phyloP scores from a whole-genome alignment of 2,329 filamentous ascomycete species.

The Emericellopsis atlantica region DNA sequence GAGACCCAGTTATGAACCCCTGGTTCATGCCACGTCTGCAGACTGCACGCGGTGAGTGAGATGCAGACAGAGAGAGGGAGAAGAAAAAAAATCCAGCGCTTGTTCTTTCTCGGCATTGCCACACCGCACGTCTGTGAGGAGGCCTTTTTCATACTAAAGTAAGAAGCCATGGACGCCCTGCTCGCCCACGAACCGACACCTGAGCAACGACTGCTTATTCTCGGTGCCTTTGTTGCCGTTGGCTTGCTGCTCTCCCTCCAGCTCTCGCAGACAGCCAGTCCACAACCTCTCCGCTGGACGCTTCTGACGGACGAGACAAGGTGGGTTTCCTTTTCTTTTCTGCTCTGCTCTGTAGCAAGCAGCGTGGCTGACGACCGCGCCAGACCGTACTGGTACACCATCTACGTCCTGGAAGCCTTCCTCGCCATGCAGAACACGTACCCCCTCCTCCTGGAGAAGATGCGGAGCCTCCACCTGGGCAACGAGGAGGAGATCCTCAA shows the following conservation, averaged over 20 bases:
- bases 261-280: conserved; percentile 6
- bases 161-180: background rate
- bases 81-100: too few species aligned
- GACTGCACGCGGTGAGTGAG: too few species aligned
- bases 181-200: background rate
- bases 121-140: too few species aligned
- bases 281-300: conserved; percentile 7
- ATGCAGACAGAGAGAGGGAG: too few species aligned
- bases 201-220: conserved; percentile 7
- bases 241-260: conserved; percentile 10
- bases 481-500: conserved; percentile 28
- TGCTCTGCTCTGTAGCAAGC: background rate
- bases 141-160: too few species aligned
- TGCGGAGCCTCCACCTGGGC: conserved; percentile 9
- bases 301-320: conserved; percentile 7
- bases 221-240: conserved; percentile 7
- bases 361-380: background rate
- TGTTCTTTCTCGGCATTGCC: too few species aligned
- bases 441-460: background rate
- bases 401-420: conserved; percentile 9
- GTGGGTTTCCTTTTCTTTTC: conserved; percentile 4
- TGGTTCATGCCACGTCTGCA: too few species aligned
- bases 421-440: conserved; percentile 12
- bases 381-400: conserved; percentile 9
- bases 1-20: too few species aligned